These are phyloP conservation scores for Colletotrichum trifolii DNA, from an alignment of 2,329 filamentous ascomycete species.

Conservation along the genomic window DNA sequence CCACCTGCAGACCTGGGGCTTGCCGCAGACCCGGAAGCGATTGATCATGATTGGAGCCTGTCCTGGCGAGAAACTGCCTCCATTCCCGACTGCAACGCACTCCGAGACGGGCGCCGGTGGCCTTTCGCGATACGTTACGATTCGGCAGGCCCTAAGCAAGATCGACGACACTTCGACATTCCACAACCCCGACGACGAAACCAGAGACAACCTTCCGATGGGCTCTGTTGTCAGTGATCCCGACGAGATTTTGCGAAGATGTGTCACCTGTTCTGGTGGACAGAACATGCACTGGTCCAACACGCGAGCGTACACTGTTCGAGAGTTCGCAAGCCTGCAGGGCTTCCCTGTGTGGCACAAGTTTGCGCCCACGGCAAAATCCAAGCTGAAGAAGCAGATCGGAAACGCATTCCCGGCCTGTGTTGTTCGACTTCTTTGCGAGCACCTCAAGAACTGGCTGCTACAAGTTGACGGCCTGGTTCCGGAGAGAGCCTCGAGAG, in stretches of 20 bases:
- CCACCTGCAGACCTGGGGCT: slow-evolving; percentile 61
- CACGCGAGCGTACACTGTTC: slow-evolving; percentile 68
- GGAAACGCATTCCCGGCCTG: slow-evolving; percentile 82
- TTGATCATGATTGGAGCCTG: slow-evolving; percentile 69
- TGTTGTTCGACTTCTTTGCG: slow-evolving; percentile 61
- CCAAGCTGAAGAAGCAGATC: slow-evolving; percentile 69
- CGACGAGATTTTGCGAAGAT: slow-evolving; percentile 60
- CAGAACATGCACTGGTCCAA: slow-evolving; percentile 75
- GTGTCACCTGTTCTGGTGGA: slow-evolving; percentile 73
- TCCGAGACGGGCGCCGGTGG: slow-evolving; percentile 47
- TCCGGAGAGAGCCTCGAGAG: background rate
- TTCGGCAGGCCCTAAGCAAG: slow-evolving; percentile 52
- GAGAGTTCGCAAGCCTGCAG: slow-evolving; percentile 77
- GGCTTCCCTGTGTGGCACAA: slow-evolving; percentile 72
- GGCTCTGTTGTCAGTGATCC: slow-evolving; percentile 50
- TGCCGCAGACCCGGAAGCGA: slow-evolving; percentile 60
- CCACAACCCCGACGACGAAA: slow-evolving; percentile 49
- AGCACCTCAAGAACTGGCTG: slow-evolving; percentile 60
- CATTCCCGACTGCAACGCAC: slow-evolving; percentile 73
- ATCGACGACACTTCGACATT: slow-evolving; percentile 47
- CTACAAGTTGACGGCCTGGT: slow-evolving; percentile 53
- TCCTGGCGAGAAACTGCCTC: slow-evolving; percentile 76
- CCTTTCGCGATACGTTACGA: slow-evolving; percentile 55
- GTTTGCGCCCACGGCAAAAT: slow-evolving; percentile 58
- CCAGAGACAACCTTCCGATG: slow-evolving; percentile 47